These are phyloP conservation scores for Chrysanthemum lavandulifolium DNA, from an alignment of 129 eudicot species.

Conservation along the genomic window DNA sequence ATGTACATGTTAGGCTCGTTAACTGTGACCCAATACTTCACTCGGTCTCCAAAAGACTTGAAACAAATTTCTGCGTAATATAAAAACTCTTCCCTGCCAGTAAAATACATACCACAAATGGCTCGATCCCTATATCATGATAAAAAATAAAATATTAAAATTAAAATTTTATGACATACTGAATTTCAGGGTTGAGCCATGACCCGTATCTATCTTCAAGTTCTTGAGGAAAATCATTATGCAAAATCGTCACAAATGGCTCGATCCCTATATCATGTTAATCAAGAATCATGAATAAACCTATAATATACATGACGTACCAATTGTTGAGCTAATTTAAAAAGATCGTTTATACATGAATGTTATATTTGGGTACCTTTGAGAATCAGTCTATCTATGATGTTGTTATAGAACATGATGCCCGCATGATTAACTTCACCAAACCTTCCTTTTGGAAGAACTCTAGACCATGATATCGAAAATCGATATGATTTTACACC, in stretches of 20 bases:
- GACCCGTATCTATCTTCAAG: constrained; percentile 68
- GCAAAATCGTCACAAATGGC: constrained; percentile 79
- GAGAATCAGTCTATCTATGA: constrained; percentile 51
- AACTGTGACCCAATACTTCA: constrained; percentile 70
- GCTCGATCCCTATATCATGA: too few relatives aligned
- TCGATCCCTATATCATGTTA: constrained; percentile 47
- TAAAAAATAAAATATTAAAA: neutral
- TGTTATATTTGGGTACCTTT: constrained; percentile 35
- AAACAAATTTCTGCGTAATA: constrained; percentile 65
- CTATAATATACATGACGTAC: neutral
- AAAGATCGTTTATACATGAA: neutral
- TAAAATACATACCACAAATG: neutral
- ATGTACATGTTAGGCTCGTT: constrained; percentile 70
- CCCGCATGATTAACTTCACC: constrained; percentile 61
- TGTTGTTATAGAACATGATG: constrained; percentile 55
- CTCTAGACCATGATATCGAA: constrained; percentile 85
- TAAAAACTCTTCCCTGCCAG: constrained; percentile 69
- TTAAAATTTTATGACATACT: constrained; percentile 35
- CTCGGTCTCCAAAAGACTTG: constrained; percentile 70
- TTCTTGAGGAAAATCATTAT: constrained; percentile 71
- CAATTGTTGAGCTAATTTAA: neutral
- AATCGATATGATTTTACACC: constrained; percentile 69
- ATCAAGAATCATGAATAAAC: constrained; percentile 6
- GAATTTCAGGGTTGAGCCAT: constrained; percentile 76
- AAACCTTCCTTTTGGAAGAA: constrained; percentile 77